phyloP scores from a whole-genome alignment of 495 filamentous ascomycete genomes.

The Aspergillus nanangensis region DNA sequence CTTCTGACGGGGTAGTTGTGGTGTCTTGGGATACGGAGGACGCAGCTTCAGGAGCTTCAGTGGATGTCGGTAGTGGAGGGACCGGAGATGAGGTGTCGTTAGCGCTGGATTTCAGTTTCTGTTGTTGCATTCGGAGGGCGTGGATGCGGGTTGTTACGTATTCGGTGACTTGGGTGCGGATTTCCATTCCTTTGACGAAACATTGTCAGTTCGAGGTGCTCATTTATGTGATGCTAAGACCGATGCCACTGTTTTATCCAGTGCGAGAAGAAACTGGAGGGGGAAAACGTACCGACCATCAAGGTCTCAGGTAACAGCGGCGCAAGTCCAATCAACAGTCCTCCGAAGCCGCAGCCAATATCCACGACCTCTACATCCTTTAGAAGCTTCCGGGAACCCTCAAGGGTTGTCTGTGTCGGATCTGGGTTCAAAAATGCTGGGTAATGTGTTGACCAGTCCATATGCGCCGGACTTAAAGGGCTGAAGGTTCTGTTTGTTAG shows the following conservation, averaged over 20 bases:
- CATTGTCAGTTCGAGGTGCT: too few species aligned
- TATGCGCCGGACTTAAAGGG: constrained; percentile 72
- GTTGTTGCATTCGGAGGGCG: constrained; percentile 68
- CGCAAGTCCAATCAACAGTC: constrained; percentile 79
- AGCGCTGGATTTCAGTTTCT: constrained; percentile 27
- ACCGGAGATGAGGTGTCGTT: neutral
- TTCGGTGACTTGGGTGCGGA: constrained; percentile 80
- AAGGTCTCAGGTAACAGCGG: constrained; percentile 76
- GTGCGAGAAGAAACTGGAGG: too few species aligned
- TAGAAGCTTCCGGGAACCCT: constrained; percentile 41
- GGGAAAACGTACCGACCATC: constrained; percentile 62
- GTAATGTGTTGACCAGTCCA: constrained; percentile 88
- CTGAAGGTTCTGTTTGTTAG: too few species aligned
- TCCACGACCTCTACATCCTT: constrained; percentile 88
- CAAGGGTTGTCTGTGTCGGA: constrained; percentile 25
- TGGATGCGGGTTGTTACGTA: constrained; percentile 83
- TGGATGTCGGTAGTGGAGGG: too few species aligned
- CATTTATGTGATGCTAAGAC: too few species aligned
- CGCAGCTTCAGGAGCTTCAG: too few species aligned
- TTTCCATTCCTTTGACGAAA: constrained; percentile 64
- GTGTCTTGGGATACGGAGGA: too few species aligned
- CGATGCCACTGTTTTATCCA: too few species aligned
- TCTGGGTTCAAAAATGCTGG: constrained; percentile 59
- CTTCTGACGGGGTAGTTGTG: constrained; percentile 3
- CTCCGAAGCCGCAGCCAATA: constrained; percentile 95